phyloP scores from a whole-genome alignment of 345 rosid species.

The Triadica sebifera region DNA sequence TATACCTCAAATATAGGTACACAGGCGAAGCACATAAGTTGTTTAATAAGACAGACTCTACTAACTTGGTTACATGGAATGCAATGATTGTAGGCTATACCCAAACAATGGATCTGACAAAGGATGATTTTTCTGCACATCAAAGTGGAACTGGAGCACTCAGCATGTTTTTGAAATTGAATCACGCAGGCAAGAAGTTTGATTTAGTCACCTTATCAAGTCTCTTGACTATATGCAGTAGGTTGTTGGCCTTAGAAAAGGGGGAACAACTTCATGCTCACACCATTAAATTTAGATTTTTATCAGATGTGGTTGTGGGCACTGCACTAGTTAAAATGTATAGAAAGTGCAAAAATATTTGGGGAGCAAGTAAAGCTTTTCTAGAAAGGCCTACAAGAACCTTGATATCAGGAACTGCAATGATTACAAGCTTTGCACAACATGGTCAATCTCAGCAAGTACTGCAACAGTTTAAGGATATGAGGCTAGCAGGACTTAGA shows the following conservation, averaged over 20 bases:
- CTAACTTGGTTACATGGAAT: slow-evolving; percentile 55
- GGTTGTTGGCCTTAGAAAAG: slow-evolving; percentile 39
- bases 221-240: slow-evolving; percentile 43
- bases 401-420: slow-evolving; percentile 56
- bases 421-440: slow-evolving; percentile 47
- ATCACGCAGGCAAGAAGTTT: slow-evolving; percentile 37
- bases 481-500: slow-evolving; percentile 44
- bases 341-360: slow-evolving; percentile 51
- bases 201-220: slow-evolving; percentile 55
- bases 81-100: slow-evolving; percentile 57
- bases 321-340: slow-evolving; percentile 60
- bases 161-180: slow-evolving; percentile 33
- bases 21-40: slow-evolving; percentile 36
- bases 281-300: slow-evolving; percentile 40
- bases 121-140: slow-evolving; percentile 38
- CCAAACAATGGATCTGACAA: slow-evolving; percentile 43
- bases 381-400: slow-evolving; percentile 50
- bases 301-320: slow-evolving; percentile 48
- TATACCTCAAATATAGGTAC: slow-evolving; percentile 49
- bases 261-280: slow-evolving; percentile 62
- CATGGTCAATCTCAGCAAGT: slow-evolving; percentile 45
- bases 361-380: slow-evolving; percentile 46
- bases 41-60: slow-evolving; percentile 29
- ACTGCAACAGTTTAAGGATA: slow-evolving; percentile 57
- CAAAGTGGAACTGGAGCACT: slow-evolving; percentile 46